Percentiles rank a stretch among this genome's conserved stretches.
These are phyloP conservation scores for Populus davidiana DNA, from an alignment of 345 rosid genomes.

Conservation along the genomic window DNA sequence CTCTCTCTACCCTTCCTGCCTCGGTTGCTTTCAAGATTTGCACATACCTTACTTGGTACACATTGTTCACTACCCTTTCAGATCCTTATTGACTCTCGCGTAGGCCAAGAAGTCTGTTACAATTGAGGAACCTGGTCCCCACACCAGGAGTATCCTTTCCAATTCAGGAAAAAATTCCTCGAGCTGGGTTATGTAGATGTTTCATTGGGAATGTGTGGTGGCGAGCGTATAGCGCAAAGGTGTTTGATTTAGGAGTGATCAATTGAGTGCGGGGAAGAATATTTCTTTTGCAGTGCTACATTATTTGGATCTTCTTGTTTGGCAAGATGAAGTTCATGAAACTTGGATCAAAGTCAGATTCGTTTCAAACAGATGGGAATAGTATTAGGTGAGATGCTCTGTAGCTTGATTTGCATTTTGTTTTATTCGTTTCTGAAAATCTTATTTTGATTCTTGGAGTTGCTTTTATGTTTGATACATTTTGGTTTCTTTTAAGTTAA, in stretches of 20 bases:
- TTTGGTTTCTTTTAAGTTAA: neutral
- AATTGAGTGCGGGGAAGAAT: constrained; percentile 19
- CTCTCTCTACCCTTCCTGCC: constrained; percentile 31
- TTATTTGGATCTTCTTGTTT: constrained; percentile 21
- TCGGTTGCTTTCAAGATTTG: constrained; percentile 60
- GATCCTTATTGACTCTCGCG: constrained; percentile 48
- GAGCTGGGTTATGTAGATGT: constrained; percentile 30
- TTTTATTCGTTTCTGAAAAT: constrained; percentile 4
- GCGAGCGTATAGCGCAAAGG: constrained; percentile 7
- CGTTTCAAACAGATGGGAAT: constrained; percentile 52
- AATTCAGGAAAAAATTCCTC: constrained; percentile 33
- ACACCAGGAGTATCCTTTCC: constrained; percentile 46
- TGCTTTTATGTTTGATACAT: constrained; percentile 11
- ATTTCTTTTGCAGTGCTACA: constrained; percentile 13
- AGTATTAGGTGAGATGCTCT: constrained; percentile 42
- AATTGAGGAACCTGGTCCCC: constrained; percentile 57
- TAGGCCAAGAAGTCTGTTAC: constrained; percentile 38
- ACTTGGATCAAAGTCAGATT: constrained; percentile 81
- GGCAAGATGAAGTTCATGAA: constrained; percentile 91
- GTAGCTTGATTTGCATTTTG: neutral
- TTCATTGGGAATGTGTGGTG: constrained; percentile 34
- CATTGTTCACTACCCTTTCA: constrained; percentile 34
- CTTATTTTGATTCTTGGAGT: neutral
- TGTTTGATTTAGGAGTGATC: constrained; percentile 24
- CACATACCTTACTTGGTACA: constrained; percentile 32